Conservation (phyloP, 345 rosid genomes). For the Pugionium cornutum region DNA sequence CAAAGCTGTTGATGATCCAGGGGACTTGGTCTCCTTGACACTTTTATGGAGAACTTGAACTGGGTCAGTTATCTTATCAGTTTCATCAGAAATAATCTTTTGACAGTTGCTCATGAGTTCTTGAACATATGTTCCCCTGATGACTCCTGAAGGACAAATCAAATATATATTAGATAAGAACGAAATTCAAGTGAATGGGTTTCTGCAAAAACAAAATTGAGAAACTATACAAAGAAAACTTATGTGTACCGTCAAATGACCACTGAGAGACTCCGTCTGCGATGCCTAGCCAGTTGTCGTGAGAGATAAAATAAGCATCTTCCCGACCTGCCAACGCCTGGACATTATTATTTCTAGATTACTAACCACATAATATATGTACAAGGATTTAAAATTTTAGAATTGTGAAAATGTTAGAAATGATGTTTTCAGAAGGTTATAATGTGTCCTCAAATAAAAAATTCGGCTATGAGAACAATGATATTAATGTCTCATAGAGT, state of each 20-base stretch:
- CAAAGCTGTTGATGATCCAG: slow-evolving; percentile 67
- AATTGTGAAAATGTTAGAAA: slow-evolving; percentile 1
- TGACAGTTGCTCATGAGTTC: slow-evolving; percentile 59
- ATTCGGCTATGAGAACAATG: background rate
- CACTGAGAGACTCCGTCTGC: slow-evolving; percentile 78
- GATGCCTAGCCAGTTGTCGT: slow-evolving; percentile 67
- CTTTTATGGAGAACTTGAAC: slow-evolving; percentile 54
- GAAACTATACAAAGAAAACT: background rate
- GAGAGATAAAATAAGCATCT: slow-evolving; percentile 67
- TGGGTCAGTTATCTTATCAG: slow-evolving; percentile 46
- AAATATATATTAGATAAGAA: slow-evolving; percentile 10
- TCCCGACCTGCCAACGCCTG: slow-evolving; percentile 90
- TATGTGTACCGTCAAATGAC: slow-evolving; percentile 66
- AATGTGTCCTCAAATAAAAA: background rate
- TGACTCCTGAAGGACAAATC: slow-evolving; percentile 49
- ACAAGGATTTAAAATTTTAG: background rate
- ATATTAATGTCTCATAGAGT: background rate
- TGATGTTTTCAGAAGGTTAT: slow-evolving; percentile 9
- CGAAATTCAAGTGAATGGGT: background rate
- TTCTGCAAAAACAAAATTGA: background rate
- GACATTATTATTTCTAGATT: slow-evolving; percentile 65
- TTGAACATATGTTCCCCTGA: slow-evolving; percentile 50
- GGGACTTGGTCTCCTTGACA: slow-evolving; percentile 50
- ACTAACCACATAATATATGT: slow-evolving; percentile 36
- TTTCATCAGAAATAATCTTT: slow-evolving; percentile 48